Evolutionary conservation across 768 basidiomycete species (phyloP).

Genomic region (Exidia glandulosa): DNA sequence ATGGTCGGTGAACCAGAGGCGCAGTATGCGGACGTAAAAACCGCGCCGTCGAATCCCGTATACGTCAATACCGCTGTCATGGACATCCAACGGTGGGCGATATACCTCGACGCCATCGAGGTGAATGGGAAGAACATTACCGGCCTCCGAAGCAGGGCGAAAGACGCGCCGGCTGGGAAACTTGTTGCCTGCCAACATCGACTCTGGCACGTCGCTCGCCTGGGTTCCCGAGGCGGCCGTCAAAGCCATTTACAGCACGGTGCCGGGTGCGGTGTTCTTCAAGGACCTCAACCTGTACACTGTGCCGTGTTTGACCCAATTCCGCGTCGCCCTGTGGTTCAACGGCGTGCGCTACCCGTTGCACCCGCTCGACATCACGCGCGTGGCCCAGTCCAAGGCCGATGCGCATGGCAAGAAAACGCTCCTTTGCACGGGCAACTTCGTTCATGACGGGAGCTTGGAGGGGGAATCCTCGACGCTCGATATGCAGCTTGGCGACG

Average conservation of each 20-base stretch:
- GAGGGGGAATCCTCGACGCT: neutral
- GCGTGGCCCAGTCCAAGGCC: conserved; percentile 45
- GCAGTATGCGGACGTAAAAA: neutral
- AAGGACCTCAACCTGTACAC: conserved; percentile 47
- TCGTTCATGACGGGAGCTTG: neutral
- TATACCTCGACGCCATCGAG: conserved; percentile 1
- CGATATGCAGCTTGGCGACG: neutral
- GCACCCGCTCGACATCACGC: conserved; percentile 63
- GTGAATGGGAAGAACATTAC: conserved; percentile 2
- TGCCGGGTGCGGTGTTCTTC: conserved; percentile 61
- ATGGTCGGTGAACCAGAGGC: conserved; percentile 15
- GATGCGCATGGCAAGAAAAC: conserved; percentile 34
- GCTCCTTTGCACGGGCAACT: neutral
- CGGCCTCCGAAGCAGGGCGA: neutral
- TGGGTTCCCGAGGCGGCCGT: conserved; percentile 15
- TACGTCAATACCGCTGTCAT: neutral
- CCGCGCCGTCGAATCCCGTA: conserved; percentile 12
- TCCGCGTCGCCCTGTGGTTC: conserved; percentile 63
- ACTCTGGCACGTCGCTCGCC: conserved; percentile 19
- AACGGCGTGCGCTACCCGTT: conserved; percentile 56
- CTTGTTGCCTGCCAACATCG: conserved; percentile 16
- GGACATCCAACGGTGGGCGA: neutral
- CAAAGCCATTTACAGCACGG: conserved; percentile 63
- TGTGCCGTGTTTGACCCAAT: conserved; percentile 60
- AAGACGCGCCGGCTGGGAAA: conserved; percentile 3